phyloP scores from a whole-genome alignment of 1,284 basidiomycete species.

The Austroboletus sp. region DNA sequence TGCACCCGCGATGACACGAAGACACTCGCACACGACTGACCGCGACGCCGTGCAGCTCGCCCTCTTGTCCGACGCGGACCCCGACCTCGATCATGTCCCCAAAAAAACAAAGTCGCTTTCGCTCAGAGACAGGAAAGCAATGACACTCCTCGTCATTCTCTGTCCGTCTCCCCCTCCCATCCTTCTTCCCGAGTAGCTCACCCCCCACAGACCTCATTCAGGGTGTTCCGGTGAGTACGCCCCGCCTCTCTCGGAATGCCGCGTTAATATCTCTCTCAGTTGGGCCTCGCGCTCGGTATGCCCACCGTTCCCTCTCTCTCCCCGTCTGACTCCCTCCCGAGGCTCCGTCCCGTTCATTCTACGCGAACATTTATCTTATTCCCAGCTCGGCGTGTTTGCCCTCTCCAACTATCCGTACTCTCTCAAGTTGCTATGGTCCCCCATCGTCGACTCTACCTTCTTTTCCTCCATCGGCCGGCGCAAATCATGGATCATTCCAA shows the following conservation, averaged over 20 bases:
- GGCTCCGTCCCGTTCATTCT: conserved; percentile 96
- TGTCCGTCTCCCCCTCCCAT: conserved; percentile 54
- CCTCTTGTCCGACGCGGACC: conserved; percentile 51
- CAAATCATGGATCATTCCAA: conserved; percentile 98
- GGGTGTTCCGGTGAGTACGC: conserved; percentile 82
- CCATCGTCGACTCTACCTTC: conserved; percentile 92
- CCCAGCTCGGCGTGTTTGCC: conserved; percentile 91
- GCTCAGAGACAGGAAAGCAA: conserved; percentile 74
- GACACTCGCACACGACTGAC: conserved; percentile 34
- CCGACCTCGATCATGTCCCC: conserved; percentile 31
- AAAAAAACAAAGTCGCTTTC: conserved; percentile 50
- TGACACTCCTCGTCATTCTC: conserved; percentile 80
- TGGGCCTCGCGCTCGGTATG: conserved; percentile 69
- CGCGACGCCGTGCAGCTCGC: conserved; percentile 58
- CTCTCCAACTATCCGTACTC: conserved; percentile 95
- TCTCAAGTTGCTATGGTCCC: conserved; percentile 95
- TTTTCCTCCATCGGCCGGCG: conserved; percentile 77
- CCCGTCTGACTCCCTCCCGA: conserved; percentile 29
- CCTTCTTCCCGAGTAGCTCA: conserved; percentile 15
- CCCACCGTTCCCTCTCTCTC: neutral
- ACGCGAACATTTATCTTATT: conserved; percentile 91
- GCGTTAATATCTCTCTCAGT: conserved; percentile 35
- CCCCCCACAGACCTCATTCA: conserved; percentile 72
- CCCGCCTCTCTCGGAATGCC: conserved; percentile 16
- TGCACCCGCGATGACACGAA: conserved; percentile 42